These are phyloP conservation scores for Chlorophyllum brunneum DNA, from an alignment of 768 basidiomycete genomes.

Conservation along the genomic window DNA sequence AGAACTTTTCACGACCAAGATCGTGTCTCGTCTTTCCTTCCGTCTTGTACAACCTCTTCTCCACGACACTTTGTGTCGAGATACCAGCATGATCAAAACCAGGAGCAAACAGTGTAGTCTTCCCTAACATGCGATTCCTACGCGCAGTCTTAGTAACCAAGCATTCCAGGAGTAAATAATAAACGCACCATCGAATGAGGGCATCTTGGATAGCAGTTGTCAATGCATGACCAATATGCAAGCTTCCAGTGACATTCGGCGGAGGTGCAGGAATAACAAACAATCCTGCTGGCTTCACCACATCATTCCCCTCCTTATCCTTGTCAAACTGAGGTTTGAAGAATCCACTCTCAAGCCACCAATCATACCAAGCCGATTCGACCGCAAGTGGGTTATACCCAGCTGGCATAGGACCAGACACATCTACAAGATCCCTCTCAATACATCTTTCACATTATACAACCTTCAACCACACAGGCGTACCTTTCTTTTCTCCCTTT, in stretches of 20 bases:
- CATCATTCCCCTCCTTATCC: constrained; percentile 50
- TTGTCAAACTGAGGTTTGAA: constrained; percentile 67
- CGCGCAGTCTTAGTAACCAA: neutral
- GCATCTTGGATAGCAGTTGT: constrained; percentile 90
- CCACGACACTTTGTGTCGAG: constrained; percentile 96
- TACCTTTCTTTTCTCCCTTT: constrained; percentile 92
- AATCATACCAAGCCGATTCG: constrained; percentile 96
- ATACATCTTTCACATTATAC: neutral
- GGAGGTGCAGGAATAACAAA: constrained; percentile 92
- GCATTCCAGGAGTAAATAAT: neutral
- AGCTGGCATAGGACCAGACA: constrained; percentile 82
- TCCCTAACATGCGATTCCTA: constrained; percentile 96
- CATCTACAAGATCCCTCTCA: constrained; percentile 46
- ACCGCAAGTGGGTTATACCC: constrained; percentile 95
- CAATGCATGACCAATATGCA: constrained; percentile 95
- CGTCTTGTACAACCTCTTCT: constrained; percentile 84
- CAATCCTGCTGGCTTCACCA: constrained; percentile 48
- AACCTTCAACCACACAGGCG: constrained; percentile 10
- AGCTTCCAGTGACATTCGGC: constrained; percentile 92
- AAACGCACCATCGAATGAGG: constrained; percentile 80
- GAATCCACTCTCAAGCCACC: constrained; percentile 92
- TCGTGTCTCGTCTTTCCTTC: constrained; percentile 86
- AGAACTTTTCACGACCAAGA: constrained; percentile 88
- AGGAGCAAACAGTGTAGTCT: constrained; percentile 84
- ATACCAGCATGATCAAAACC: constrained; percentile 99